These are phyloP conservation scores for Sporothrix sp. DNA, from an alignment of 2,329 filamentous ascomycete species.

Conservation along the genomic window DNA sequence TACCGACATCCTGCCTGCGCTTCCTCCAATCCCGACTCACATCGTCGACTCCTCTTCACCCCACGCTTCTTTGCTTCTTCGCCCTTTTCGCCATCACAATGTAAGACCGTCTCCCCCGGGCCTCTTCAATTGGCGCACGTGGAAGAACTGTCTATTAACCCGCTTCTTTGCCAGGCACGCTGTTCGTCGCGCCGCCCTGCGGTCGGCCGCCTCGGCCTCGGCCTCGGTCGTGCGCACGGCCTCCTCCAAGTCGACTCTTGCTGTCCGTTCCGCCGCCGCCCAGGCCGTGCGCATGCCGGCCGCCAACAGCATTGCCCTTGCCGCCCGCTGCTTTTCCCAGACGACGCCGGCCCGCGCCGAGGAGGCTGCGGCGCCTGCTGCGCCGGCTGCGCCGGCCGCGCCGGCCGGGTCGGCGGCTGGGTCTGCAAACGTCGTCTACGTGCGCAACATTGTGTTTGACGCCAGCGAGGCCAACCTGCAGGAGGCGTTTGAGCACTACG, in stretches of 20 bases:
- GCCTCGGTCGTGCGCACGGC: conserved; percentile 19
- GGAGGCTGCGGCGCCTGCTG: background rate
- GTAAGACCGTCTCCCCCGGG: background rate
- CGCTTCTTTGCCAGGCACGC: conserved; percentile 23
- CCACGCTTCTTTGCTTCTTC: background rate
- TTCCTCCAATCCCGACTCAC: too few species aligned
- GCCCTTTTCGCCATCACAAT: conserved; percentile 1
- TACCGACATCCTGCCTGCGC: background rate
- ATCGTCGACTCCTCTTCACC: too few species aligned
- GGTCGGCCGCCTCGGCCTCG: conserved; percentile 25
- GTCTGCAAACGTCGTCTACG: conserved; percentile 22
- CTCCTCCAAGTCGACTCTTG: conserved; percentile 20
- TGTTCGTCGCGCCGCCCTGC: conserved; percentile 25
- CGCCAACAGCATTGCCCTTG: conserved; percentile 10
- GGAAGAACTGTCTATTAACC: background rate
- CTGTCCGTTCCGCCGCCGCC: conserved; percentile 19
- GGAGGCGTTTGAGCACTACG: conserved; percentile 26
- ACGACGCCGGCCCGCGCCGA: background rate
- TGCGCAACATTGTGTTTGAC: conserved; percentile 30
- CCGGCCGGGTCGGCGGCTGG: conserved; percentile 1
- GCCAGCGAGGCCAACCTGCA: conserved; percentile 26
- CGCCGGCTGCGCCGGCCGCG: background rate
- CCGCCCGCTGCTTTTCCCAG: conserved; percentile 26
- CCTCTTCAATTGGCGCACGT: background rate
- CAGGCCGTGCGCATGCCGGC: conserved; percentile 12